A percentile compares a stretch with the other conserved stretches of the same genome.
These are phyloP conservation scores for Phytophthora pistaciae DNA, from an alignment of 352 stramenopile species.

Conservation along the genomic window DNA sequence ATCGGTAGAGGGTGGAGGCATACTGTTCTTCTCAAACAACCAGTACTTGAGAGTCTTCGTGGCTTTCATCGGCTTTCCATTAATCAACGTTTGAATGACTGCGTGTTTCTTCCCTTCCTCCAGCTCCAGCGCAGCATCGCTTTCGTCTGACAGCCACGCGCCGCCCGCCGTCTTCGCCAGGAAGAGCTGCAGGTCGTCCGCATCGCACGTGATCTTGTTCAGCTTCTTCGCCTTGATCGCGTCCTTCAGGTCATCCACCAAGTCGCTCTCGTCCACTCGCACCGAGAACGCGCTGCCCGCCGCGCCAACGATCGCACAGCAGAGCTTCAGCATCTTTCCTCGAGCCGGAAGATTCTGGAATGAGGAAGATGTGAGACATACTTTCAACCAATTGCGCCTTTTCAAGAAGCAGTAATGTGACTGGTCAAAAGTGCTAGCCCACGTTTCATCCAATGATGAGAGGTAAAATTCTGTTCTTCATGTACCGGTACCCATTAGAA, in stretches of 20 bases:
- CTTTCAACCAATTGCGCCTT: no score
- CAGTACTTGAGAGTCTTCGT: neutral
- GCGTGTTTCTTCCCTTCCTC: neutral
- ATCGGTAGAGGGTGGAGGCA: neutral
- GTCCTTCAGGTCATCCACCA: neutral
- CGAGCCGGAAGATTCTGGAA: neutral
- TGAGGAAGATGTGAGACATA: no score
- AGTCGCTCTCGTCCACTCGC: neutral
- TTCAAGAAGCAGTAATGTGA: no score
- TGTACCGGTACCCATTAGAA: no score
- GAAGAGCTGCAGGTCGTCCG: neutral
- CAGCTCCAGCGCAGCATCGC: neutral
- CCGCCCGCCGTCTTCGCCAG: neutral
- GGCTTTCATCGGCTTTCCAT: neutral
- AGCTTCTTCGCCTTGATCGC: neutral
- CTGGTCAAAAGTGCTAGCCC: no score
- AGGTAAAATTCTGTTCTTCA: no score
- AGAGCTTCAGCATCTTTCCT: no score
- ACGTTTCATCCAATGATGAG: no score
- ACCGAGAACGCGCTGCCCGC: neutral
- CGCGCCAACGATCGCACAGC: no score
- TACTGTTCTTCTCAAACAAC: constrained; percentile 4
- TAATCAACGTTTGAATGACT: neutral
- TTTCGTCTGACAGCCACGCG: constrained; percentile 3
- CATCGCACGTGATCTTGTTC: neutral